These are phyloP conservation scores for Starmerella etchellsii DNA, from an alignment of 805 yeast species.

Conservation along the genomic window DNA sequence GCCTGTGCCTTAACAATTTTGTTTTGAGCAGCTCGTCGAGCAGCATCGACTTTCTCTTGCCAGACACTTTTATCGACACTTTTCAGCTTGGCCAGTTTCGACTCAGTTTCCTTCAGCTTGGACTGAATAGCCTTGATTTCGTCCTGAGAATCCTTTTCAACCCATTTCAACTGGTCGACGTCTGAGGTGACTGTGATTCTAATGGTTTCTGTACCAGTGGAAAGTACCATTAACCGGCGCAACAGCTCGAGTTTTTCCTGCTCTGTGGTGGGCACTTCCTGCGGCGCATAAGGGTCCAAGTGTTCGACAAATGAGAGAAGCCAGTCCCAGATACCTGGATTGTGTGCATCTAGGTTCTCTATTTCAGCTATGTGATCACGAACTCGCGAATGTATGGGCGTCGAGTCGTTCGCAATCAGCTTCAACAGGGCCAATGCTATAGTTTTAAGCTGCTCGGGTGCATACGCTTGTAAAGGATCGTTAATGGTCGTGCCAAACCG, in stretches of 20 bases:
- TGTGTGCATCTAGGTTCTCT: slow-evolving; percentile 27
- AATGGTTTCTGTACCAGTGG: slow-evolving; percentile 27
- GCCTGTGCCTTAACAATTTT: slow-evolving; percentile 24
- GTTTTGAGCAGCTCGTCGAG: slow-evolving; percentile 20
- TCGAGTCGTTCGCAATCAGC: slow-evolving; percentile 25
- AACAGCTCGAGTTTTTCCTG: slow-evolving; percentile 22
- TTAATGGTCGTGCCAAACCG: slow-evolving; percentile 26
- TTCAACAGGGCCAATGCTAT: slow-evolving; percentile 24
- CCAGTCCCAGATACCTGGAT: slow-evolving; percentile 25
- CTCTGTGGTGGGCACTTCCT: slow-evolving; percentile 16
- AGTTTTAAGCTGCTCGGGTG: slow-evolving; percentile 27
- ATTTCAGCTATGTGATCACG: slow-evolving; percentile 22
- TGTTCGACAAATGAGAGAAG: slow-evolving; percentile 22
- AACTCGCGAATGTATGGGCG: slow-evolving; percentile 23
- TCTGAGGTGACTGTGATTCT: slow-evolving; percentile 27
- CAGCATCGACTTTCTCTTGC: slow-evolving; percentile 21
- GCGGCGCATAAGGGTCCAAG: slow-evolving; percentile 16
- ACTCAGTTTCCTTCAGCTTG: slow-evolving; percentile 19
- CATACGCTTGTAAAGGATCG: slow-evolving; percentile 29
- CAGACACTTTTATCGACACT: slow-evolving; percentile 20
- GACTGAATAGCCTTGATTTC: slow-evolving; percentile 22
- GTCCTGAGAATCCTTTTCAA: slow-evolving; percentile 21
- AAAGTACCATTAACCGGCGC: slow-evolving; percentile 22
- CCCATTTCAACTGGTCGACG: slow-evolving; percentile 22
- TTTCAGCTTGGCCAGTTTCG: slow-evolving; percentile 19